Conservation (phyloP, 306 rosid species). For the Pueraria montana region DNA sequence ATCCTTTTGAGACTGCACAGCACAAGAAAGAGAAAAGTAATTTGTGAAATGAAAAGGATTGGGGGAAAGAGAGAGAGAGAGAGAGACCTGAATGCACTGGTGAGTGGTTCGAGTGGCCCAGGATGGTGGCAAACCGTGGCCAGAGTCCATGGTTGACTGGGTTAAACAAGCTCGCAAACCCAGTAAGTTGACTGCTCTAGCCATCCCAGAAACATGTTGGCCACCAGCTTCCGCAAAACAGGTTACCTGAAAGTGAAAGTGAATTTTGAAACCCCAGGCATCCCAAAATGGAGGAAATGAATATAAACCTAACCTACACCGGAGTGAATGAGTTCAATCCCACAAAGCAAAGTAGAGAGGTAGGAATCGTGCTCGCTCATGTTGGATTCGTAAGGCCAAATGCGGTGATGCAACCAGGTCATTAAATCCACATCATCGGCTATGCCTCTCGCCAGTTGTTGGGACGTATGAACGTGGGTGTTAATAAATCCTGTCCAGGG, state of each 20-base stretch:
- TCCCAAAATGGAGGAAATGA: no score
- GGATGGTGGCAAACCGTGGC: conserved; percentile 75
- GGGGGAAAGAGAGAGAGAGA: conserved; percentile 3
- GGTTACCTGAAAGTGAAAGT: no score
- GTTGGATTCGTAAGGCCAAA: conserved; percentile 94
- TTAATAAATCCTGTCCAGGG: conserved; percentile 75
- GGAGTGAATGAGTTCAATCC: conserved; percentile 83
- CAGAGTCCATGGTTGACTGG: conserved; percentile 84
- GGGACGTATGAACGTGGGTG: conserved; percentile 88
- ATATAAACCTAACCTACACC: no score
- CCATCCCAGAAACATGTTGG: conserved; percentile 85
- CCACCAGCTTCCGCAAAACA: conserved; percentile 98
- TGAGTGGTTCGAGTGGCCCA: conserved; percentile 72
- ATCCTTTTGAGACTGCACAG: conserved; percentile 74
- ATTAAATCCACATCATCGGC: conserved; percentile 92
- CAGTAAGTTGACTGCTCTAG: conserved; percentile 68
- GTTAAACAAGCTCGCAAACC: conserved; percentile 89
- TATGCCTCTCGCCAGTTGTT: conserved; percentile 86
- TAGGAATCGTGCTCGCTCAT: conserved; percentile 83
- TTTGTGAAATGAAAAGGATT: not conserved
- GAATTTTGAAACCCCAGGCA: no score
- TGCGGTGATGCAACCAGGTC: conserved; percentile 88
- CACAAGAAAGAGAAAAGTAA: not conserved
- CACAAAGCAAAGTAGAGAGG: conserved; percentile 82
- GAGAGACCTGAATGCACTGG: conserved; percentile 72